These are phyloP conservation scores for Beta vulgaris DNA, from an alignment of 148 eudicot species.

Conservation along the genomic window DNA sequence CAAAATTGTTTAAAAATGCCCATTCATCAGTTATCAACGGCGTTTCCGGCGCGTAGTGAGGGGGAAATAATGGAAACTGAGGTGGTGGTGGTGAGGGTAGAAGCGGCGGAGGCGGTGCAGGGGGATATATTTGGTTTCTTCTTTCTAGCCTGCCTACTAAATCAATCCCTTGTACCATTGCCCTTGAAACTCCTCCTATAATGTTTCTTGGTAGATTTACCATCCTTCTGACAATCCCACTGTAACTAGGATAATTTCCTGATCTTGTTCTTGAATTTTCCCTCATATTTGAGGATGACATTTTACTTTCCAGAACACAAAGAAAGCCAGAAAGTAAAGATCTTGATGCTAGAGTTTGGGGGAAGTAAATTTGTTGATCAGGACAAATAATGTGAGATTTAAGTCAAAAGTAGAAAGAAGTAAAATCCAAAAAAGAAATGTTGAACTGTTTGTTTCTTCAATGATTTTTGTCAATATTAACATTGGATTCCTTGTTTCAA, in stretches of 20 bases:
- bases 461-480: constrained; percentile 22
- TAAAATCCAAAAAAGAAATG: neutral
- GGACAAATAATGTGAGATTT: constrained; percentile 10
- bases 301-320: neutral
- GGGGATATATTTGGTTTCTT: constrained; percentile 38
- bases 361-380: neutral
- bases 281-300: constrained; percentile 33
- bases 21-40: constrained; percentile 46
- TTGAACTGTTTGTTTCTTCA: constrained; percentile 10
- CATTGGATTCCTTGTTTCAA: constrained; percentile 24
- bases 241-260: constrained; percentile 21
- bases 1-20: constrained; percentile 65
- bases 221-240: constrained; percentile 48
- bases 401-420: neutral
- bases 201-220: constrained; percentile 69
- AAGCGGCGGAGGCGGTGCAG: constrained; percentile 32
- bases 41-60: constrained; percentile 13
- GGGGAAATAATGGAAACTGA: constrained; percentile 34
- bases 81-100: constrained; percentile 28
- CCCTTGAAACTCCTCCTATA: constrained; percentile 66
- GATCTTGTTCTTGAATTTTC: constrained; percentile 36
- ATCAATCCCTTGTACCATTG: constrained; percentile 56
- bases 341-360: constrained; percentile 2
- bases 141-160: constrained; percentile 41
- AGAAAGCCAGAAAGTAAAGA: neutral